Evolutionary conservation across 2,329 filamentous ascomycete species (phyloP).

Genomic region (Fusarium ramigenum): DNA sequence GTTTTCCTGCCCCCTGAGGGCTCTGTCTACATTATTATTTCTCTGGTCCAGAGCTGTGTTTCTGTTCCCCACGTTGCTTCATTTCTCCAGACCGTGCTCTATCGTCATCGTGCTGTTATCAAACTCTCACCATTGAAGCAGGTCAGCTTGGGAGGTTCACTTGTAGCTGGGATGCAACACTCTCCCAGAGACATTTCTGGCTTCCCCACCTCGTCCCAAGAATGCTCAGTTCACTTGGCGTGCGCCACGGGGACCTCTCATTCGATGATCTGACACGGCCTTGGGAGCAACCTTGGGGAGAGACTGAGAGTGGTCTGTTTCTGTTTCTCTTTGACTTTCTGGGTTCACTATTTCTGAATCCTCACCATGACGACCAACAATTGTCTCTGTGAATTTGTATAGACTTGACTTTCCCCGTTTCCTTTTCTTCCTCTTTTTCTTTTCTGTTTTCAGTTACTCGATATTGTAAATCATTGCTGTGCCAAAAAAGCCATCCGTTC

Average conservation of each 20-base stretch:
- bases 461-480: conserved; percentile 12
- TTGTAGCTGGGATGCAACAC: neutral
- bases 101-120: neutral
- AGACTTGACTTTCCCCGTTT: neutral
- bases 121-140: neutral
- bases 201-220: conserved; percentile 6
- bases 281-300: conserved; percentile 8
- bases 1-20: neutral
- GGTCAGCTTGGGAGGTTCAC: neutral
- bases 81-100: conserved; percentile 1
- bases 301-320: neutral
- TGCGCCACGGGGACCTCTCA: conserved; percentile 13
- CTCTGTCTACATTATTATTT: neutral
- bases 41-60: conserved; percentile 1
- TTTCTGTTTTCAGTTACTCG: conserved; percentile 11
- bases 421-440: neutral
- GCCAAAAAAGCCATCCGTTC: conserved; percentile 1
- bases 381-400: neutral
- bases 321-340: conserved; percentile 3
- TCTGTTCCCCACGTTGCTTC: conserved; percentile 4
- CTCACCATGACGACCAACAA: conserved; percentile 29
- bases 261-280: conserved; percentile 38
- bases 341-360: conserved; percentile 17
- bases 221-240: conserved; percentile 26
- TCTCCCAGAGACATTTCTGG: neutral